Base-by-base conservation (phyloP, 805 yeast species). In the Kuraishia floccosa region DNA sequence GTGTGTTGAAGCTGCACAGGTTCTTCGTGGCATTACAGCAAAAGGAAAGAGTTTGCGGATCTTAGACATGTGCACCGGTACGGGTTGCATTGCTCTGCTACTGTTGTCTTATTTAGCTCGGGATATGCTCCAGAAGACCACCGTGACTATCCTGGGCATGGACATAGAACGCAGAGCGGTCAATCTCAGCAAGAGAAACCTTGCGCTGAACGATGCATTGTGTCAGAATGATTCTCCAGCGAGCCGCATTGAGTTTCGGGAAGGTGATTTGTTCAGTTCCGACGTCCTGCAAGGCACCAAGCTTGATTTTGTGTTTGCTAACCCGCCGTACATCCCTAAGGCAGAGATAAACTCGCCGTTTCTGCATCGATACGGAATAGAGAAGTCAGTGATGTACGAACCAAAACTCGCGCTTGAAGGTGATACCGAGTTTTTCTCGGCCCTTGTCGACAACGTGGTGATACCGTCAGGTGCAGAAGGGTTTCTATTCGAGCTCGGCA, bases 251-350 rank as follows among this genome's bases (percentile, higher is more conserved):
- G n/a, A n/a, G n/a, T n/a, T n/a, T n/a, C n/a, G n/a, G n/a, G n/a
- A n/a, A n/a, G n/a, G n/a, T n/a, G n/a, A n/a, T n/a, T n/a, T n/a
- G n/a, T n/a, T n/a, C n/a, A n/a, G n/a, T n/a, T n/a, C n/a, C n/a
- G n/a, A n/a, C n/a, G n/a, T n/a, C n/a, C n/a, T n/a, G n/a, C n/a
- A n/a, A n/a, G n/a, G n/a, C n/a, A n/a, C n/a, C n/a, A n/a, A n/a
- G n/a, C n/a, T 60, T 12, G 80, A 78, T 35, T 32, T 89, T 3
- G 46, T 91, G 1, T 66, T 77, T 0, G 72, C 94, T n/a, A 89
- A 89, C 42, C 98, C 98, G 1, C 98, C 98, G 0, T 89, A 89
- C 46, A 76, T 87, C 5, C 72, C 83, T 0, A 6, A 19, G 2
- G 28, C 38, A 0, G 74, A 76, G 29, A 67, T 67, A 43, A n/a